These are phyloP conservation scores for Cladosporium sp. DNA, from an alignment of 2,329 filamentous ascomycete genomes.

Conservation along the genomic window DNA sequence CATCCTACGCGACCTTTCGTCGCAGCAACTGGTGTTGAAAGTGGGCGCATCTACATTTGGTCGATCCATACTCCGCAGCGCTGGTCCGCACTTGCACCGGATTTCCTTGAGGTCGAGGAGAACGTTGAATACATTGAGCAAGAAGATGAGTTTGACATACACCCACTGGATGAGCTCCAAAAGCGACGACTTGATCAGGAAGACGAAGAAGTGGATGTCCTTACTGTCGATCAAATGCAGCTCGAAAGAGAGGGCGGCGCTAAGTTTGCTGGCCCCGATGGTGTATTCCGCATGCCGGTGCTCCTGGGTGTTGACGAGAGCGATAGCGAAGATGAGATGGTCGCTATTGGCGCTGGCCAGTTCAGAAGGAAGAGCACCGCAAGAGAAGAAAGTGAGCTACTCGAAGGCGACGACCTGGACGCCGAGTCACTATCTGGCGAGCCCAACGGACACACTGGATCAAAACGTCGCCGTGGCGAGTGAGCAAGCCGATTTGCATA, in stretches of 20 bases:
- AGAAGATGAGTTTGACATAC: constrained; percentile 98
- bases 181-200: constrained; percentile 85
- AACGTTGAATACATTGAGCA: constrained; percentile 94
- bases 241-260: constrained; percentile 30
- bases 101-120: constrained; percentile 96
- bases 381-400: constrained; percentile 47
- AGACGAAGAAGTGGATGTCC: constrained; percentile 88
- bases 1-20: constrained; percentile 84
- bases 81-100: constrained; percentile 94
- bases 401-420: constrained; percentile 22
- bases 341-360: constrained; percentile 67
- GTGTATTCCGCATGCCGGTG: constrained; percentile 80
- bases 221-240: constrained; percentile 65
- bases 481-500: neutral
- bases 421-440: constrained; percentile 15
- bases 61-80: constrained; percentile 91
- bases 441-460: constrained; percentile 20
- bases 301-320: constrained; percentile 89
- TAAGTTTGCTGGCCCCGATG: constrained; percentile 47
- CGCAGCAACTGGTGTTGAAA: constrained; percentile 87
- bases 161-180: constrained; percentile 89
- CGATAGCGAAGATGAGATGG: constrained; percentile 87
- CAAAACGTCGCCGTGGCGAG: constrained; percentile 21
- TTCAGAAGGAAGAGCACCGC: constrained; percentile 72
- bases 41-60: constrained; percentile 92